phyloP scores from a whole-genome alignment of 164 flowering plant genomes.

The Macadamia integrifolia region DNA sequence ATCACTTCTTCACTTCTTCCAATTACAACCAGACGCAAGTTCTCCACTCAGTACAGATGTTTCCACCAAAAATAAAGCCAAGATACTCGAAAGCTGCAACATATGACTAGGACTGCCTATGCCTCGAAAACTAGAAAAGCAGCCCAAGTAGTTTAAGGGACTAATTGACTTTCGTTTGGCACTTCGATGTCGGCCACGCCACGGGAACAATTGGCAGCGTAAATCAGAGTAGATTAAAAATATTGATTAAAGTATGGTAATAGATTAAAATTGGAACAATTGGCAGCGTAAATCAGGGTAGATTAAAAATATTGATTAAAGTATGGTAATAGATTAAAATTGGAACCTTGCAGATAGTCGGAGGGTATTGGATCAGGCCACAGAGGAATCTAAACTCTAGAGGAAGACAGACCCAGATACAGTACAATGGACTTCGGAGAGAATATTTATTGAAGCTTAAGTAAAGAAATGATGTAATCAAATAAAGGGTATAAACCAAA shows the following conservation, averaged over 20 bases:
- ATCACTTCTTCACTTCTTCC: background rate
- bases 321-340: background rate
- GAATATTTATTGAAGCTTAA: background rate
- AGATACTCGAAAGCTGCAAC: background rate
- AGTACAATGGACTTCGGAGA: background rate
- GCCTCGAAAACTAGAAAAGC: background rate
- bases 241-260: background rate
- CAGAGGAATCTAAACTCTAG: background rate
- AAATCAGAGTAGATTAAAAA: background rate
- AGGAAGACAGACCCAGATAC: background rate
- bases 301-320: background rate
- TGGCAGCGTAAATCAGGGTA: background rate
- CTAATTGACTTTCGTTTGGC: background rate
- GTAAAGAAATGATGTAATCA: background rate
- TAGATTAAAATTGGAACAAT: background rate
- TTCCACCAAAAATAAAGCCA: background rate
- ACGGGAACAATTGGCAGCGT: background rate
- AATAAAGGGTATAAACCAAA: background rate
- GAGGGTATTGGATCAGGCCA: background rate
- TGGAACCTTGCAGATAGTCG: background rate
- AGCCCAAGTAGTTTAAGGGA: background rate
- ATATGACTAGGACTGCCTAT: background rate
- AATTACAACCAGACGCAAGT: background rate
- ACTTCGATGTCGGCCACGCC: background rate
- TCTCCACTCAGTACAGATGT: background rate